Conservation (phyloP, 208 protist species). For the Trypanosoma avium region DNA sequence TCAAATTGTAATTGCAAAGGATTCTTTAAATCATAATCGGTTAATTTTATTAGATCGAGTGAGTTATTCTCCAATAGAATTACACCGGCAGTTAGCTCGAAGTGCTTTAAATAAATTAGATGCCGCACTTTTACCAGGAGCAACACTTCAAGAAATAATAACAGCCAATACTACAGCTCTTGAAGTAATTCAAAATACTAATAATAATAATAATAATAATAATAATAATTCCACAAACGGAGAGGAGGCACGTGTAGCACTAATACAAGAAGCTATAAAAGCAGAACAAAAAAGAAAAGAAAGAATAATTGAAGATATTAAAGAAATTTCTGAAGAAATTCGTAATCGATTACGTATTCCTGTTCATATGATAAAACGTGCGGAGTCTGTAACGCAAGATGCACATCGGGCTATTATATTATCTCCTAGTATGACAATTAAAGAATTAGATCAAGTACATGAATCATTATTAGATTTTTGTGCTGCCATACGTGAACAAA, state of each 20-base stretch:
- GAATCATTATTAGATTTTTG: constrained; percentile 8
- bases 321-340: constrained; percentile 1
- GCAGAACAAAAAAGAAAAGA: constrained; percentile 2
- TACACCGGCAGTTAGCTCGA: constrained; percentile 14
- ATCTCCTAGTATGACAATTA: constrained; percentile 12
- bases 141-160: constrained; percentile 8
- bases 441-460: constrained; percentile 17
- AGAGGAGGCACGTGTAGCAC: constrained; percentile 6
- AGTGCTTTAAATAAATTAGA: constrained; percentile 6
- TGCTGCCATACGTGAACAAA: neutral
- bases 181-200: neutral
- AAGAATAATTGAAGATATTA: constrained; percentile 2
- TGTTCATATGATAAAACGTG: neutral
- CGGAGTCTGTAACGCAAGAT: constrained; percentile 11
- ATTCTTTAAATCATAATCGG: neutral
- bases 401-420: constrained; percentile 13
- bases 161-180: constrained; percentile 1
- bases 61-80: constrained; percentile 17
- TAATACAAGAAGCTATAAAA: neutral
- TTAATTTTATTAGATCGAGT: constrained; percentile 11
- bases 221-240: neutral
- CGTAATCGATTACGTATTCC: constrained; percentile 17
- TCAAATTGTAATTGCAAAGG: constrained; percentile 2
- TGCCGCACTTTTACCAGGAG: neutral
- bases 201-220: too few relatives aligned